Percentiles rank a stretch among this genome's conserved stretches.
These are phyloP conservation scores for Pleurotus tuoliensis DNA, from an alignment of 768 basidiomycete genomes.

Conservation along the genomic window DNA sequence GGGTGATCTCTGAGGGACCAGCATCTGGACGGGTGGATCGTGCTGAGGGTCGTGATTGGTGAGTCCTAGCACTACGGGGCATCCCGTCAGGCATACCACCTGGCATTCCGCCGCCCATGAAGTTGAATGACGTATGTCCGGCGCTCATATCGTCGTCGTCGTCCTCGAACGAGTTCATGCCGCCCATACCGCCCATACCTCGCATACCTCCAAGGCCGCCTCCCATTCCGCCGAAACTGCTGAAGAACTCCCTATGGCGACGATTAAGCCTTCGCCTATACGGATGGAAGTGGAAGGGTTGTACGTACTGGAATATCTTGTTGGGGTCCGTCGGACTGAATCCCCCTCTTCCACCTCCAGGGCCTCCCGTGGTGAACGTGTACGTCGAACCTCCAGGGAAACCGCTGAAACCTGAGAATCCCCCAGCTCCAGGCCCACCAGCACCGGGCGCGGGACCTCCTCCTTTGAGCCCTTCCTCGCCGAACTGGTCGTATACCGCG, in stretches of 20 bases:
- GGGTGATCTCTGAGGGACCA: slow-evolving; percentile 59
- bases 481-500: slow-evolving; percentile 86
- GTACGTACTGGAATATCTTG: slow-evolving; percentile 82
- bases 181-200: slow-evolving; percentile 36
- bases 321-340: slow-evolving; percentile 81
- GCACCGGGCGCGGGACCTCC: slow-evolving; percentile 52
- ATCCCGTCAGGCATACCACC: slow-evolving; percentile 58
- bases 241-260: slow-evolving; percentile 39
- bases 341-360: slow-evolving; percentile 45
- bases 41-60: slow-evolving; percentile 20
- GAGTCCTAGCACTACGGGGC: slow-evolving; percentile 29
- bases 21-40: slow-evolving; percentile 24
- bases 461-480: slow-evolving; percentile 91
- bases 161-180: slow-evolving; percentile 34
- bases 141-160: slow-evolving; percentile 48
- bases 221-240: slow-evolving; percentile 32
- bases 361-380: slow-evolving; percentile 48
- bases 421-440: slow-evolving; percentile 35
- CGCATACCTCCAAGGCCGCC: slow-evolving; percentile 35
- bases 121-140: slow-evolving; percentile 23
- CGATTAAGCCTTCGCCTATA: neutral
- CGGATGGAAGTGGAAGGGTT: neutral
- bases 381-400: slow-evolving; percentile 53
- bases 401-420: slow-evolving; percentile 30
- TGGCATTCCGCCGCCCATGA: slow-evolving; percentile 33